Percentiles rank a stretch among this genome's conserved stretches.
These are phyloP conservation scores for Salix koriyanagi DNA, from an alignment of 345 rosid genomes.

Conservation along the genomic window DNA sequence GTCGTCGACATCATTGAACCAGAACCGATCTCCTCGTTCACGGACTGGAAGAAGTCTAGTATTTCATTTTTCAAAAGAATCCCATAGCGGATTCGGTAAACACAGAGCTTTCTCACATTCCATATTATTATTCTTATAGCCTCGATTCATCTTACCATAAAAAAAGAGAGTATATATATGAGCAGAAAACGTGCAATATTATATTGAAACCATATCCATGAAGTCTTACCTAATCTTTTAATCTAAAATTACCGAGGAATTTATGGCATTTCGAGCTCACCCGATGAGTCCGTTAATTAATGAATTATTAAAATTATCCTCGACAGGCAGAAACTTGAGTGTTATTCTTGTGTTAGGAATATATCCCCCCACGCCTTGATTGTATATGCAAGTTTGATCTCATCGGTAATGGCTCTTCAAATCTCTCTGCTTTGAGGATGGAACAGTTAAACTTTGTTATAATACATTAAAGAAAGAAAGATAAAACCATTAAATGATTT, in stretches of 20 bases:
- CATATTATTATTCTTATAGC: neutral
- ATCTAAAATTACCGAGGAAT: neutral
- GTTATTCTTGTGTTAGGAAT: too few relatives aligned
- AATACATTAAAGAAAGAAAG: too few relatives aligned
- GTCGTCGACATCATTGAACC: neutral
- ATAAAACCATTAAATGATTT: too few relatives aligned
- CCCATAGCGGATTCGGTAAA: neutral
- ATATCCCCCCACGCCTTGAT: too few relatives aligned
- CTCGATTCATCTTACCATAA: neutral
- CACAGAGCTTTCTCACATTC: neutral
- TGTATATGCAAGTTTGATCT: too few relatives aligned
- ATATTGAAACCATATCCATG: neutral
- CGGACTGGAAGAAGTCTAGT: neutral
- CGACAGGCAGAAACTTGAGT: too few relatives aligned
- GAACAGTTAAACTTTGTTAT: too few relatives aligned
- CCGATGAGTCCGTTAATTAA: neutral
- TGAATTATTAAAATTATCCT: too few relatives aligned
- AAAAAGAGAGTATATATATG: too few relatives aligned
- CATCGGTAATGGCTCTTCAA: too few relatives aligned
- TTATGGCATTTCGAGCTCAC: neutral
- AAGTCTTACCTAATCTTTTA: neutral
- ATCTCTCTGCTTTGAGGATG: too few relatives aligned
- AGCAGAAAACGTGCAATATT: neutral
- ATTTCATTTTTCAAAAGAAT: neutral
- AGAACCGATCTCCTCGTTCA: neutral